A percentile compares a stretch with the other conserved stretches of the same genome.
Conservation (phyloP, 257 asterid genomes). For the Solanum pinnatisectum region DNA sequence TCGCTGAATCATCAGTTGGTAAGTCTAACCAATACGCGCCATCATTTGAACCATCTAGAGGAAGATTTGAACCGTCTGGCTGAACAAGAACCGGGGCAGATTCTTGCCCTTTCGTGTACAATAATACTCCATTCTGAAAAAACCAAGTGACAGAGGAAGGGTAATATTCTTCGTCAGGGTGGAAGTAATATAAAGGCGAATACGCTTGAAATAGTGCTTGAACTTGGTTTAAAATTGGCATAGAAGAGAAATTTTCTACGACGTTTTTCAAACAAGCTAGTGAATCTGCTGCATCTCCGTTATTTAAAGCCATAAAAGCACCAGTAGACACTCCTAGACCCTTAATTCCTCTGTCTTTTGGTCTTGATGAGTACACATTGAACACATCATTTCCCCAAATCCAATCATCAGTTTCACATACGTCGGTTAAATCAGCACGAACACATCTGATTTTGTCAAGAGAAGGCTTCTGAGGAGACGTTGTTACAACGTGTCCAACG, state of each 20-base stretch:
- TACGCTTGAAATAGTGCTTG: slow-evolving; percentile 36
- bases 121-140: slow-evolving; percentile 61
- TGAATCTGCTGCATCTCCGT: slow-evolving; percentile 12
- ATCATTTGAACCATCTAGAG: slow-evolving; percentile 64
- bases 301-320: slow-evolving; percentile 30
- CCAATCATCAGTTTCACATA: slow-evolving; percentile 20
- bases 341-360: slow-evolving; percentile 36
- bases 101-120: slow-evolving; percentile 54
- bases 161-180: slow-evolving; percentile 54
- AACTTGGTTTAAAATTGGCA: slow-evolving; percentile 62
- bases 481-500: slow-evolving; percentile 40
- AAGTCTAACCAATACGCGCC: slow-evolving; percentile 70
- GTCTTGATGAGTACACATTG: slow-evolving; percentile 30
- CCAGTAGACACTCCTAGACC: slow-evolving; percentile 45
- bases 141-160: slow-evolving; percentile 74
- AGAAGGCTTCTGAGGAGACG: slow-evolving; percentile 36
- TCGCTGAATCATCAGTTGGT: slow-evolving; percentile 34
- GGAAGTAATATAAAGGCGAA: slow-evolving; percentile 54
- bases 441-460: slow-evolving; percentile 35
- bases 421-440: slow-evolving; percentile 30
- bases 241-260: slow-evolving; percentile 6
- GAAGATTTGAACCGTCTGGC: slow-evolving; percentile 57
- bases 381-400: slow-evolving; percentile 50
- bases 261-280: slow-evolving; percentile 45
- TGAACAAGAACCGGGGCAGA: slow-evolving; percentile 31